Evolutionary conservation across 2,329 filamentous ascomycete genomes (phyloP).

Genomic region (Metarhizium guizhouense): DNA sequence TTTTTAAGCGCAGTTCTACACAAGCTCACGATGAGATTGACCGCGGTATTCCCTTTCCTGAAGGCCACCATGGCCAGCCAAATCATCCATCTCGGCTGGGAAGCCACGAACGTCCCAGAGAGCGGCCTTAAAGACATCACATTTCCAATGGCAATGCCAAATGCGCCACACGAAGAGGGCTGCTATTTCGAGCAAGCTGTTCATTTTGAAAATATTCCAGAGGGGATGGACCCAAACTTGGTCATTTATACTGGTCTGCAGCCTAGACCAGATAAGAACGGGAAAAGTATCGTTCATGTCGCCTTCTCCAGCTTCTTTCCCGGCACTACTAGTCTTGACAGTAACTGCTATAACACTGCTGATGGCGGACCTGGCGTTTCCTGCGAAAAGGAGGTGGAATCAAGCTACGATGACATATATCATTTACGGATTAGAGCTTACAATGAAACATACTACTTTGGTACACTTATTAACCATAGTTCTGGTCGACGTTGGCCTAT

Average conservation of each 20-base stretch:
- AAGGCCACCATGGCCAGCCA: background rate
- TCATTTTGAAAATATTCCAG: background rate
- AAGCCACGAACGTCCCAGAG: background rate
- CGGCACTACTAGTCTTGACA: background rate
- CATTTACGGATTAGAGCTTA: background rate
- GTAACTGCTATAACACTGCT: background rate
- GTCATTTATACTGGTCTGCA: background rate
- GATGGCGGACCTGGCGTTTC: background rate
- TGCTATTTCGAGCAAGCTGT: background rate
- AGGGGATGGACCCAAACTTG: background rate
- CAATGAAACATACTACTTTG: background rate
- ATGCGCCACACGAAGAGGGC: background rate
- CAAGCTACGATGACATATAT: background rate
- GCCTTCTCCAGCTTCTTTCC: background rate
- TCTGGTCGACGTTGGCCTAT: background rate
- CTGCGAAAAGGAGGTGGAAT: background rate
- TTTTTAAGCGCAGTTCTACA: too few relatives aligned
- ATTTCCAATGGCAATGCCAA: background rate
- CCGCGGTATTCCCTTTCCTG: background rate
- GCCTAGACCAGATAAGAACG: background rate
- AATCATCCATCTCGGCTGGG: background rate
- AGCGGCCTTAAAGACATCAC: background rate
- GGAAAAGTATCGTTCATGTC: background rate
- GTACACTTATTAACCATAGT: background rate
- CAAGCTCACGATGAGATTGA: background rate